Evolutionary conservation across 768 basidiomycete species (phyloP), one percentile per base, ranked within the genome.

Genomic region (Nidularia pulvinata): DNA sequence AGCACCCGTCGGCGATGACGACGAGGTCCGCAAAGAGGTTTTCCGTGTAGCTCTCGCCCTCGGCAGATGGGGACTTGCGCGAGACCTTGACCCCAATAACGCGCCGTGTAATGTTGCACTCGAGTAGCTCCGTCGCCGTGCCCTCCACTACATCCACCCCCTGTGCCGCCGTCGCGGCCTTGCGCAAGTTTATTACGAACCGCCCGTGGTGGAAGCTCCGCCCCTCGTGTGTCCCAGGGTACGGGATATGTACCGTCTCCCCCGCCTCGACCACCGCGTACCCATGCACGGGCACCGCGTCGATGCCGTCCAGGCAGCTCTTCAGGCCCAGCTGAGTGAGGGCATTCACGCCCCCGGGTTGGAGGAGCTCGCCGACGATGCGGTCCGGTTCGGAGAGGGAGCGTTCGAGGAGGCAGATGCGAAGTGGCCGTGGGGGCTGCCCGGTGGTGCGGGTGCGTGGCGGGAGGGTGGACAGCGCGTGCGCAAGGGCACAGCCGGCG

Each of bases 291-390:
- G 84, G 83, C 33, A 94, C 78, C 0, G 95, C 87, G 67, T 93
- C 95, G 53, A 98, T 95, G n/a, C 81, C 86, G 25, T 98, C 90
- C 45, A 97, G 69, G 51, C 85, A 86, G 6, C 72, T 72, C 47
- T 82, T 83, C 59, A 99, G 67, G 0, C 93, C 95, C n/a, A 99
- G 82, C 36, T 81, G 71, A 53, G 82, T 72, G 45, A 99, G 73
- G 1, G 93, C 85, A 10, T 76, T 74, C 22, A 94, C 85, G 1
- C 97, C 97, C 1, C 89, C 95, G 1, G 97, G 97, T 64, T 99
- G 97, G 22, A 99, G 75, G 1, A 98, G 84, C 68, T 99, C 97
- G 25, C 97, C 97, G 34, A 98, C 97, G 59, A 99, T 98, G 14
- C 97, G 83, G 77, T 98, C 94, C 0, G 97, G 97, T 66, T 93